Evolutionary conservation across 139 green algal genomes (phyloP), one percentile per base, ranked within the genome.

Genomic region (Nannochloris sp.): DNA sequence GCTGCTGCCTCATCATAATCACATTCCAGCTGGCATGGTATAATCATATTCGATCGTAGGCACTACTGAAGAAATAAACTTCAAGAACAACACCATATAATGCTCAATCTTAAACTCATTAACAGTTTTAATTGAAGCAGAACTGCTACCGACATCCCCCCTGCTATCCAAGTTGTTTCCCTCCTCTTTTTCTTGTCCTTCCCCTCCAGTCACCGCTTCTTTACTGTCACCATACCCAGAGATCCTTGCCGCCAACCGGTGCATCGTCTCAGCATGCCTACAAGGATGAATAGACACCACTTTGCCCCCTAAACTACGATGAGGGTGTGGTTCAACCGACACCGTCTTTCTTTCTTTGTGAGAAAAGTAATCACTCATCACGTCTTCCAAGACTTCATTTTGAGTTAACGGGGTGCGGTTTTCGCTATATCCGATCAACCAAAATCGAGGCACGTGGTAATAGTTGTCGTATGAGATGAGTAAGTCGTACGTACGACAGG

Each of bases 1-100:
- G 19, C 42, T n/a, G 19, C n/a, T 19, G 19, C n/a, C 19, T 29
- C 34, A 23, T 9, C 37, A 54, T 27, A 15, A 56, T 56, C 30
- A 33, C 37, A 19, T 29, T 54, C 59, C 59, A 23, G 29, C 35
- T 56, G n/a, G 75, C 86, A 90, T 84, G 1, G 87, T 93, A 76
- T 90, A 93, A 65, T 93, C 87, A 47, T 94, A 96, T 77, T 96
- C 82, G 23, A 97, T 96, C 4, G 90, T 96, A 27, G 90, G 90
- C 15, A 97, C 79, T n/a, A 97, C 85, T 6, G 83, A 89, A 3
- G 88, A 81, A 29, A 97, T 97, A 71, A 97, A 97, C 78, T 97
- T 97, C 6, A 97, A 80, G 75, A 97, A 97, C 6, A 96, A 72
- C 9, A 97, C 66, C 59, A 96, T 69, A 71, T 97, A 97, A 60